Percentiles rank a stretch among this genome's conserved stretches.
phyloP scores from a whole-genome alignment of 495 filamentous ascomycete species.

The Xylaria acuta region DNA sequence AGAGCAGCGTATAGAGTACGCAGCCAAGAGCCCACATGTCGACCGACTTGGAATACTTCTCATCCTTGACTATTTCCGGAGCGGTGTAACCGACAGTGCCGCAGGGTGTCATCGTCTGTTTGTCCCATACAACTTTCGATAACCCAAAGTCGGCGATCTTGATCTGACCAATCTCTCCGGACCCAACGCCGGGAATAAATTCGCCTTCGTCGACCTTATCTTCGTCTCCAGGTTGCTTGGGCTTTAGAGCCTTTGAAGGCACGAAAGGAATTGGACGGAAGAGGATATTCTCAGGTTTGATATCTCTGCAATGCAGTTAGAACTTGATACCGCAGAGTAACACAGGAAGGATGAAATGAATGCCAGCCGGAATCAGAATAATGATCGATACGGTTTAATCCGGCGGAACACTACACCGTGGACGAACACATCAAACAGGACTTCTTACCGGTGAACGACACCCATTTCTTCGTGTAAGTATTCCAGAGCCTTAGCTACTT shows the following conservation, averaged over 20 bases:
- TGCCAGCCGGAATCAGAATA: background rate
- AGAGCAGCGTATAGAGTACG: conserved; percentile 94
- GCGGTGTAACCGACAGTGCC: conserved; percentile 98
- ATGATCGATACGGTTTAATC: background rate
- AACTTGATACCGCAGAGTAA: background rate
- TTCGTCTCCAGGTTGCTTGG: conserved; percentile 83
- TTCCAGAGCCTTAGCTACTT: conserved; percentile 91
- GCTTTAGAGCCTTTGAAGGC: conserved; percentile 79
- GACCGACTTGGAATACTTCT: conserved; percentile 97
- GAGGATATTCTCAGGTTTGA: conserved; percentile 96
- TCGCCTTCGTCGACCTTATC: conserved; percentile 98
- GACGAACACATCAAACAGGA: background rate
- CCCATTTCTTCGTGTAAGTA: conserved; percentile 95
- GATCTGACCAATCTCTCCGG: conserved; percentile 93
- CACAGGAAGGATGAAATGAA: background rate
- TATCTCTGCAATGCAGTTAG: conserved; percentile 70
- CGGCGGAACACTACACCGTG: background rate
- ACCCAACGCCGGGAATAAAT: conserved; percentile 79
- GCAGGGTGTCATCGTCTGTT: conserved; percentile 98
- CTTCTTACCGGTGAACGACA: conserved; percentile 89
- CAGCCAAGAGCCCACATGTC: conserved; percentile 99
- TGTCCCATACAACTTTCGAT: conserved; percentile 98
- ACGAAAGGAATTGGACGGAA: conserved; percentile 86
- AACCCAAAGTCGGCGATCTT: conserved; percentile 98
- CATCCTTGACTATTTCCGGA: conserved; percentile 99